phyloP scores from a whole-genome alignment of 2,329 filamentous ascomycete genomes.

The Sporothrix dimorphospora region DNA sequence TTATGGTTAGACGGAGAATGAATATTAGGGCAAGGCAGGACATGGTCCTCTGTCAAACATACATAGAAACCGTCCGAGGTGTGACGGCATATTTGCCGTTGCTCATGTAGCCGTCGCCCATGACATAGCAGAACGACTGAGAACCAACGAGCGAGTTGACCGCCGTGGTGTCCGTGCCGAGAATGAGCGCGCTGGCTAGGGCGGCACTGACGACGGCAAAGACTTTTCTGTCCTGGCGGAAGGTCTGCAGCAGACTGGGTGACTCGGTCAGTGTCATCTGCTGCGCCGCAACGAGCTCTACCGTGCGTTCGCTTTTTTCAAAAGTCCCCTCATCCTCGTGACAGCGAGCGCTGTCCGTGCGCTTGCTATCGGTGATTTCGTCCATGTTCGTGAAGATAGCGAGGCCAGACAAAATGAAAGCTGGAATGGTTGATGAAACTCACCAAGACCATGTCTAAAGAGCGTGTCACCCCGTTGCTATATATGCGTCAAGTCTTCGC shows the following conservation, averaged over 20 bases:
- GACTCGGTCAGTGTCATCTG: not conserved
- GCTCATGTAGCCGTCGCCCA: constrained; percentile 11
- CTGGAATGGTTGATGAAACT: not conserved
- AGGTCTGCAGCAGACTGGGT: constrained; percentile 5
- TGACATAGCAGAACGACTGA: constrained; percentile 19
- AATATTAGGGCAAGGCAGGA: not conserved
- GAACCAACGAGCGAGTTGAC: constrained; percentile 19
- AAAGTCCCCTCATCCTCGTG: not conserved
- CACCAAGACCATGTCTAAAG: too few species aligned
- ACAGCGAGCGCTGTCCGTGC: not conserved
- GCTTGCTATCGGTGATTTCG: constrained; percentile 18
- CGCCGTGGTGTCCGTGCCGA: constrained; percentile 13
- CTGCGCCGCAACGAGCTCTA: constrained; percentile 9
- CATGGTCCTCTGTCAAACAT: not conserved
- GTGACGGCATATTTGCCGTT: constrained; percentile 9
- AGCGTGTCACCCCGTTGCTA: not conserved
- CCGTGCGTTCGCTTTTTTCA: constrained; percentile 1
- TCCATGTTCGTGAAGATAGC: not conserved
- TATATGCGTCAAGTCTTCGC: not conserved
- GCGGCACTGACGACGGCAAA: constrained; percentile 9
- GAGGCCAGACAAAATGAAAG: too few species aligned
- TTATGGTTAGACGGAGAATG: not conserved
- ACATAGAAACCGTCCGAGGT: not conserved
- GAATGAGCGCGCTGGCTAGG: constrained; percentile 8
- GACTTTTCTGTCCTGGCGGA: not conserved